Percentiles rank a stretch among this genome's conserved stretches.
Conservation (phyloP, 2,329 filamentous ascomycete species). For the Hypoxylon sp. region DNA sequence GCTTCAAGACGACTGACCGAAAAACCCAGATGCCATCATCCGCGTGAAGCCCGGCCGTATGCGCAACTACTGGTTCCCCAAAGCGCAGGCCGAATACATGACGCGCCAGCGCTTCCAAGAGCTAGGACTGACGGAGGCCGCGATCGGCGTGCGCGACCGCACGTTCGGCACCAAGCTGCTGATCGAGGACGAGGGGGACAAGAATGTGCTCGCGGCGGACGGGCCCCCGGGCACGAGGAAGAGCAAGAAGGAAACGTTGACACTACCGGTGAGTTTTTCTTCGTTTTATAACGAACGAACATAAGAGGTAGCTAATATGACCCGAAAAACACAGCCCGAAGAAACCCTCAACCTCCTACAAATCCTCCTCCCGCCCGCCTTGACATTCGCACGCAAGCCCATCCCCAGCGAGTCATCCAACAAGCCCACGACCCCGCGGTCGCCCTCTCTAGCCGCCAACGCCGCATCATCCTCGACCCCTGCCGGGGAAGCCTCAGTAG, state of each 20-base stretch:
- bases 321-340: constrained; percentile 44
- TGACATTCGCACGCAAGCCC: constrained; percentile 52
- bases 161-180: constrained; percentile 41
- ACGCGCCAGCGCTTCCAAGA: constrained; percentile 45
- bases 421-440: constrained; percentile 33
- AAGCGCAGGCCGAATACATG: constrained; percentile 48
- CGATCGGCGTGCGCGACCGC: constrained; percentile 48
- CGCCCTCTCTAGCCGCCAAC: constrained; percentile 42
- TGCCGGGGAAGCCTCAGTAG: neutral
- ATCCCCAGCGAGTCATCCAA: constrained; percentile 41
- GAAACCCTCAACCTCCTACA: constrained; percentile 49
- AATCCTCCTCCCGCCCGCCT: constrained; percentile 47
- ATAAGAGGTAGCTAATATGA: neutral
- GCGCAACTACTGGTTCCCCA: constrained; percentile 49
- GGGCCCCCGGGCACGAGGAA: constrained; percentile 10
- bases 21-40: constrained; percentile 47
- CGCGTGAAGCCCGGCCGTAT: constrained; percentile 48
- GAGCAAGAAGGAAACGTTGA: constrained; percentile 41
- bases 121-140: constrained; percentile 45
- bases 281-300: too few species aligned
- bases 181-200: constrained; percentile 16
- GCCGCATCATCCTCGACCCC: constrained; percentile 32
- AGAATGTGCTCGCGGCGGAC: constrained; percentile 9
- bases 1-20: too few species aligned
- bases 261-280: constrained; percentile 37